Conservation (phyloP, 495 filamentous ascomycete species). For the Cryomyces antarcticus region DNA sequence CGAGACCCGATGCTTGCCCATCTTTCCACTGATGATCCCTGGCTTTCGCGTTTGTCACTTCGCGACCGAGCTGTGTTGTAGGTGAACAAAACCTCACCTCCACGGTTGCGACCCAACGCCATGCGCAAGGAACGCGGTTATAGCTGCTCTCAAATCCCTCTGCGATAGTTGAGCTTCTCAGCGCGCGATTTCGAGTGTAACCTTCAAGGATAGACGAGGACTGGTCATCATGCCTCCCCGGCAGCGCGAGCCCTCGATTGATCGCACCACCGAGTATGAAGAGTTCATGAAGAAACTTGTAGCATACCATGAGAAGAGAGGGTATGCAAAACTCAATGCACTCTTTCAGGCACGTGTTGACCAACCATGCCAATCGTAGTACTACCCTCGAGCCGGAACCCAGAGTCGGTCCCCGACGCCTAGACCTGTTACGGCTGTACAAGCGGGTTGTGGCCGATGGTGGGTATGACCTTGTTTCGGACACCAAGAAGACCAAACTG, state of each 20-base stretch:
- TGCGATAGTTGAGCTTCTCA: not conserved
- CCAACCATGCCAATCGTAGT: slow-evolving; percentile 11
- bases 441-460: slow-evolving; percentile 46
- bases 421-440: slow-evolving; percentile 54
- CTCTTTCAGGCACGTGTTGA: not conserved
- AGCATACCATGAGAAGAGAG: slow-evolving; percentile 48
- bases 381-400: slow-evolving; percentile 54
- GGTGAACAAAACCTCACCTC: not conserved
- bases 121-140: not conserved
- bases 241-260: slow-evolving; percentile 24
- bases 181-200: slow-evolving; percentile 12
- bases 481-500: slow-evolving; percentile 48
- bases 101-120: not conserved
- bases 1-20: too few species aligned
- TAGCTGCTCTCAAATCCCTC: not conserved
- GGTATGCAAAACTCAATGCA: slow-evolving; percentile 19
- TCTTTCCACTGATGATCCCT: not conserved
- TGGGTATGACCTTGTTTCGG: slow-evolving; percentile 54
- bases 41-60: not conserved
- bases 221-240: slow-evolving; percentile 20
- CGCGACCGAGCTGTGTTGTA: too few species aligned
- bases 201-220: not conserved
- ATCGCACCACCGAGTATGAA: slow-evolving; percentile 39
- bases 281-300: slow-evolving; percentile 47
- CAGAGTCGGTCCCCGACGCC: slow-evolving; percentile 44